These are phyloP conservation scores for Hymenoscyphus infarciens DNA, from an alignment of 2,329 filamentous ascomycete species.

Conservation along the genomic window DNA sequence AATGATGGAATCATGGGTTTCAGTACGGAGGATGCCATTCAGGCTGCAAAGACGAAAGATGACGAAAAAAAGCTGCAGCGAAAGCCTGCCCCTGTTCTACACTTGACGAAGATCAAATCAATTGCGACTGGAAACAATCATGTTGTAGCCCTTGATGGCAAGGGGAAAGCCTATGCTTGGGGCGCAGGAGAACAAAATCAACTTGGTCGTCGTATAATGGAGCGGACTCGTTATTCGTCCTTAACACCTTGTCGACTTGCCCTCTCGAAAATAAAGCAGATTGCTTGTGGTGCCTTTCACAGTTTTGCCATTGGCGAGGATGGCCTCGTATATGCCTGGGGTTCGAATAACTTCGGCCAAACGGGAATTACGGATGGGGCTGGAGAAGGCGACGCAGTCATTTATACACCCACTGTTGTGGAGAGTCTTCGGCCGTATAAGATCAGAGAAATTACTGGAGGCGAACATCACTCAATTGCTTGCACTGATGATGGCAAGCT, in stretches of 20 bases:
- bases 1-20: constrained; percentile 63
- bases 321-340: constrained; percentile 75
- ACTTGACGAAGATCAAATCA: constrained; percentile 52
- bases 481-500: constrained; percentile 55
- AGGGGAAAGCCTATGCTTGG: constrained; percentile 60
- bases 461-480: constrained; percentile 71
- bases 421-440: constrained; percentile 45
- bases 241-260: constrained; percentile 35
- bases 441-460: constrained; percentile 68
- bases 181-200: constrained; percentile 66
- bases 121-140: constrained; percentile 56
- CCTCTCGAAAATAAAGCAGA: constrained; percentile 33
- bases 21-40: constrained; percentile 25
- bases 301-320: constrained; percentile 71
- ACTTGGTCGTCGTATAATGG: constrained; percentile 50
- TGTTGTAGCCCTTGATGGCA: constrained; percentile 54
- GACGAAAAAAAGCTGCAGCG: too few species aligned
- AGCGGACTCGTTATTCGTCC: constrained; percentile 26
- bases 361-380: constrained; percentile 64
- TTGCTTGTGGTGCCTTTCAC: constrained; percentile 69
- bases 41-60: constrained; percentile 22
- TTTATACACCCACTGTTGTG: constrained; percentile 70
- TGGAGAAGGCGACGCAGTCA: constrained; percentile 67
- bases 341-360: constrained; percentile 83
- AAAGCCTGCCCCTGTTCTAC: constrained; percentile 49